Evolutionary conservation across 2,329 filamentous ascomycete genomes (phyloP).

Genomic region (Trichoderma asperellum): DNA sequence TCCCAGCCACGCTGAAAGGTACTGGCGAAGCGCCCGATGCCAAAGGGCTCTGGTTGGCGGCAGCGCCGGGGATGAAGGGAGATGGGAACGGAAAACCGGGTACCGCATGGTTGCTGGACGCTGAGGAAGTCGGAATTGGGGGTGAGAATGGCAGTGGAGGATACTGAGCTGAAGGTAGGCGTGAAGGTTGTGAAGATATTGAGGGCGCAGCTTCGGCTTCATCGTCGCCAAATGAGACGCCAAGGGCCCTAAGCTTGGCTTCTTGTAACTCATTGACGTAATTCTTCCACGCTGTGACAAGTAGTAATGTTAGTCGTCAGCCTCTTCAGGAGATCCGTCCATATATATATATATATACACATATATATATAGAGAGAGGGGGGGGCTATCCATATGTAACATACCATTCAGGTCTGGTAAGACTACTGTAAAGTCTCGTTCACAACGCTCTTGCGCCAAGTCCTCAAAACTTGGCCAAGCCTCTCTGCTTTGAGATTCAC

Average conservation of each 20-base stretch:
- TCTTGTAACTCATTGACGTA: constrained; percentile 86
- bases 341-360: no score
- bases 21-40: constrained; percentile 72
- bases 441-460: constrained; percentile 57
- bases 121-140: constrained; percentile 77
- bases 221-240: constrained; percentile 78
- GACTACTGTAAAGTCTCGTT: constrained; percentile 61
- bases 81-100: constrained; percentile 61
- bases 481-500: constrained; percentile 65
- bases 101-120: constrained; percentile 66
- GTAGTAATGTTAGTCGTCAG: constrained; percentile 29
- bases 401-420: constrained; percentile 70
- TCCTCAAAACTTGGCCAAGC: constrained; percentile 69
- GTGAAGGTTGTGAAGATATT: constrained; percentile 70
- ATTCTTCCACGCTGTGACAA: constrained; percentile 62
- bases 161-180: constrained; percentile 74
- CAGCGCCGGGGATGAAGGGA: constrained; percentile 63
- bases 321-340: not conserved
- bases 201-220: constrained; percentile 65
- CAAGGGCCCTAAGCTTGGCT: constrained; percentile 88
- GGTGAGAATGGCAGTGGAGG: constrained; percentile 81
- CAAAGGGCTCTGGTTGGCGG: constrained; percentile 66
- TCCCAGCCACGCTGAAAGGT: constrained; percentile 64
- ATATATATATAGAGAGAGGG: not conserved
- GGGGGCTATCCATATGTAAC: constrained; percentile 31